Base-by-base conservation (phyloP, 495 filamentous ascomycete genomes). In the Aspergillus homomorphus region DNA sequence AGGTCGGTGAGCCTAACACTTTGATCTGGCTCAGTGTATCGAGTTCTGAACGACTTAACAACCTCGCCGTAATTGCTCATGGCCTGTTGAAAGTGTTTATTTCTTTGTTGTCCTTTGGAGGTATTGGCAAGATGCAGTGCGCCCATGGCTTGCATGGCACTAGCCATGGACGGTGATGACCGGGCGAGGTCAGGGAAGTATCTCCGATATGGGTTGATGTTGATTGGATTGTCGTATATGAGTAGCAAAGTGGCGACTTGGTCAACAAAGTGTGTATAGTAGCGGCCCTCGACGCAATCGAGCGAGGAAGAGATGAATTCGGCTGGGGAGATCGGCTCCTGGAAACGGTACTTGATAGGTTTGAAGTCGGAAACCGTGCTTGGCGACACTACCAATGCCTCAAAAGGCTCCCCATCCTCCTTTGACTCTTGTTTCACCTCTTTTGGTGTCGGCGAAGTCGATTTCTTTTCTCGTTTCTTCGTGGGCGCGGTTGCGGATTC, bases 101-200 rank as follows among this genome's bases (percentile, higher is more conserved):
- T 74, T 20, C 70, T 68, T 44, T 74, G 59, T 19, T 62, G 62
- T 8, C 71, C 72, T 6, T 46, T 58, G 6, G 73, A 72, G 1
- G 74, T 75, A 44, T 77, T 77, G 16, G 74, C 73, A n/a, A 75
- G 63, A 56, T 77, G 74, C 24, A 77, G 64, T 22, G 74, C 74
- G 20, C 73, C 74, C 30, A 77, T 58, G n/a, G 74, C 74, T 57
- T 77, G 71, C 74, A 77, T 77, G 10, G 74, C 73, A 53, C 64
- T 69, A 20, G 66, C 65, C 73, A 77, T 73, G 7, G 71, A 73
- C 0, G 71, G 68, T 3, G 71, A 75, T 4, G 73, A 71, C 21
- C 58, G 69, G 1, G 74, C 66, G 10, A 77, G 59, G 20, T 73
- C 71, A 2, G 74, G 74, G 43, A 77, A 77, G 44, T 62, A 64